A percentile compares a stretch with the other conserved stretches of the same genome.
phyloP scores from a whole-genome alignment of 73 alveolate genomes.

The Durusdinium trenchii region DNA sequence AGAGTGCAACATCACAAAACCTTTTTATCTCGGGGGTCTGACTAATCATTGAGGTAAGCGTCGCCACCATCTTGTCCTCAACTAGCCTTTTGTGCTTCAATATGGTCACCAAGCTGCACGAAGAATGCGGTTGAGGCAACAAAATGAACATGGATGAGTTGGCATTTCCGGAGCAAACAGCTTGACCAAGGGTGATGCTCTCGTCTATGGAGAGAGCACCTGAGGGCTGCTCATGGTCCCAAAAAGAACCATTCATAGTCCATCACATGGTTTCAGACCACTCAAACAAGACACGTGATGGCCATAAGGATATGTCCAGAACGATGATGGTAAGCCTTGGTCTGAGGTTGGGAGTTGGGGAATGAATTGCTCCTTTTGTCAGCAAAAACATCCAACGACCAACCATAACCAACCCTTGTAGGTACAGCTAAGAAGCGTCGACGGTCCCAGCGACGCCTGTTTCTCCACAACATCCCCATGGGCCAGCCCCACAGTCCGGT shows the following conservation, averaged over 20 bases:
- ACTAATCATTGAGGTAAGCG: not conserved
- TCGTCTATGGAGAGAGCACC: not conserved
- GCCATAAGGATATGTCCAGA: constrained; percentile 23
- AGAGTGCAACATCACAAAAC: too few relatives aligned
- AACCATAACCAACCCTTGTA: too few relatives aligned
- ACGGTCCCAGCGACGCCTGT: constrained; percentile 4
- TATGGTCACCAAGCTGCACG: not conserved
- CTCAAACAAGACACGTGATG: not conserved
- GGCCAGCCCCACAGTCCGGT: not conserved
- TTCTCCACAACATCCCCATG: not conserved
- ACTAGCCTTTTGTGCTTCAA: not conserved
- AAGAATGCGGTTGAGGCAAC: not conserved
- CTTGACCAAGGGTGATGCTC: not conserved
- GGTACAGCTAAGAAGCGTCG: not conserved
- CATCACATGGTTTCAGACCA: not conserved
- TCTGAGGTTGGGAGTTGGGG: too few relatives aligned
- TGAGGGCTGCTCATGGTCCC: too few relatives aligned
- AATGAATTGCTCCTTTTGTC: too few relatives aligned
- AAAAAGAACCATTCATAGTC: too few relatives aligned
- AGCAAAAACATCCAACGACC: too few relatives aligned
- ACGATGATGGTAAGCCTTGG: constrained; percentile 25
- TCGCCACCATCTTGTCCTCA: constrained; percentile 32
- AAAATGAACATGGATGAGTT: not conserved
- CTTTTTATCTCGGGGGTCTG: too few relatives aligned
- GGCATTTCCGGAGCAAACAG: not conserved